Percentiles rank a stretch among this genome's conserved stretches.
Conservation (phyloP, 352 stramenopile genomes). For the Peronosclerospora sorghi region DNA sequence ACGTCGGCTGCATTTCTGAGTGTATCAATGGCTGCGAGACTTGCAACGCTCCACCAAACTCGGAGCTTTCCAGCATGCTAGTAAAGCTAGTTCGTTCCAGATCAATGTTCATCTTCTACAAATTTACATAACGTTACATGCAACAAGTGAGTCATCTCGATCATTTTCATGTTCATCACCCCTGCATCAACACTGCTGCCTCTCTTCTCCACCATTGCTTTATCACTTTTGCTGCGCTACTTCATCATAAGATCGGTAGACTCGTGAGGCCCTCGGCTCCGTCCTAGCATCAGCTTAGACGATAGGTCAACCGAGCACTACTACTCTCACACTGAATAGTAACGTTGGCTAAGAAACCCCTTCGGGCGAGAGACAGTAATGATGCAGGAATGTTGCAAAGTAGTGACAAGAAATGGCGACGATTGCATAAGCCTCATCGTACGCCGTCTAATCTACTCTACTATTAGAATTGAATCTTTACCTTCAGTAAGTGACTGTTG, state of each 20-base stretch:
- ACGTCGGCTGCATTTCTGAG: conserved; percentile 9
- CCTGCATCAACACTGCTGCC: conserved; percentile 2
- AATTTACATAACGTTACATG: conserved; percentile 10
- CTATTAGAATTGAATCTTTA: conserved; percentile 12
- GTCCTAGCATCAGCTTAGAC: background rate
- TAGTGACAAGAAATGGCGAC: background rate
- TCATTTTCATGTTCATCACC: background rate
- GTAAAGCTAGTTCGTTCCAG: conserved; percentile 25
- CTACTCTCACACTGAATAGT: background rate
- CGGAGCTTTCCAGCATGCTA: conserved; percentile 19
- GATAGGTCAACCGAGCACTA: background rate
- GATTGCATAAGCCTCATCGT: background rate
- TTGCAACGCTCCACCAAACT: conserved; percentile 21
- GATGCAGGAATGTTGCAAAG: conserved; percentile 4
- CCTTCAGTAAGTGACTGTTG: conserved; percentile 18
- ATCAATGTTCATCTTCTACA: conserved; percentile 35
- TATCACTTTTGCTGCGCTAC: background rate
- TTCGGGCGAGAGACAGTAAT: conserved; percentile 7
- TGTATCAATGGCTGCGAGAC: conserved; percentile 15
- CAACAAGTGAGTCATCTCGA: conserved; percentile 20
- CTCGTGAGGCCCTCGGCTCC: conserved; percentile 1
- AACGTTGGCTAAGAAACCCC: background rate
- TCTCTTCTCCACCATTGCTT: background rate
- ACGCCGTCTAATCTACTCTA: conserved; percentile 5
- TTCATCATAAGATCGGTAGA: conserved; percentile 6